phyloP scores from a whole-genome alignment of 2,329 filamentous ascomycete species.

The Fusarium buharicum region DNA sequence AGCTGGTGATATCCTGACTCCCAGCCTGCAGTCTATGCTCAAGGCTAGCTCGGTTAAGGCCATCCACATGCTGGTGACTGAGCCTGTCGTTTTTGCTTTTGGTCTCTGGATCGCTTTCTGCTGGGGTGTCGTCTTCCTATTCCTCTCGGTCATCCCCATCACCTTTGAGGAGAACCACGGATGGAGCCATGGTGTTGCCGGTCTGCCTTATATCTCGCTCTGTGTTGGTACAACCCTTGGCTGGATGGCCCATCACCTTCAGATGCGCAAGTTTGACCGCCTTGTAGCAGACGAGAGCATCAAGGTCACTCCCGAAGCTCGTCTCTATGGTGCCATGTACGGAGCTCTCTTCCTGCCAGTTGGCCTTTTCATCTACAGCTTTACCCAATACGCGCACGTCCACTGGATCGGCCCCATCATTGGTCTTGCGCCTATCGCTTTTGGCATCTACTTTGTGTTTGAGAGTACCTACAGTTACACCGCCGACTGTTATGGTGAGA shows the following conservation, averaged over 20 bases:
- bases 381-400: constrained; percentile 33
- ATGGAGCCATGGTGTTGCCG: constrained; percentile 32
- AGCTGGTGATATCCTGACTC: constrained; percentile 36
- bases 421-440: constrained; percentile 37
- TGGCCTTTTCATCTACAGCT: constrained; percentile 39
- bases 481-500: constrained; percentile 38
- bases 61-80: constrained; percentile 40
- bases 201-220: constrained; percentile 38
- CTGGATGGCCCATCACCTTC: constrained; percentile 36
- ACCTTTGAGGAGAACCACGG: constrained; percentile 38
- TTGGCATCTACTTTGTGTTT: constrained; percentile 39
- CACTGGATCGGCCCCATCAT: constrained; percentile 35
- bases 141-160: constrained; percentile 39
- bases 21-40: constrained; percentile 37
- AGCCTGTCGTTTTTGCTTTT: constrained; percentile 41
- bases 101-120: constrained; percentile 42
- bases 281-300: constrained; percentile 30
- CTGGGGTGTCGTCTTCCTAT: constrained; percentile 41
- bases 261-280: constrained; percentile 39
- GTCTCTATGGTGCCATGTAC: constrained; percentile 39
- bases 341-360: constrained; percentile 39
- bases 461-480: constrained; percentile 40
- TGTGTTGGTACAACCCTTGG: constrained; percentile 35
- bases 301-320: constrained; percentile 38
- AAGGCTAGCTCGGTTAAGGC: constrained; percentile 40